Evolutionary conservation across 257 asterid species (phyloP).

Genomic region (Dorcoceras hygrometricum): DNA sequence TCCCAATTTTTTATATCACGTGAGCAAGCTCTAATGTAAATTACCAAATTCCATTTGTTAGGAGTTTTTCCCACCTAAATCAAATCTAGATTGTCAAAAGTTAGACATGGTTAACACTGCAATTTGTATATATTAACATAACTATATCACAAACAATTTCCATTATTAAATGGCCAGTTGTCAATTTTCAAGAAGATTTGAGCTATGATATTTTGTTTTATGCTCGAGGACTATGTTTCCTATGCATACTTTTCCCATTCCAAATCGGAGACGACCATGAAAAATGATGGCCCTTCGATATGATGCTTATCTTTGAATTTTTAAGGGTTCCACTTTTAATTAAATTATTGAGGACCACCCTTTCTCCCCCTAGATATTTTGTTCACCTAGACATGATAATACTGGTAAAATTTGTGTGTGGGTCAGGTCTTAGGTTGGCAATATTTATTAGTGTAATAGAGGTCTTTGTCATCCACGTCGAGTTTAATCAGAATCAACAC

Average conservation of each 20-base stretch:
- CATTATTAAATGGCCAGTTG: constrained; percentile 16
- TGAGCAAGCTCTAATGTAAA: no score
- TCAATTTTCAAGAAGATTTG: neutral
- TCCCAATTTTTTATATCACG: no score
- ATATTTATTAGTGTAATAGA: neutral
- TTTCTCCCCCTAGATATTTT: neutral
- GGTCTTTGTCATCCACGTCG: neutral
- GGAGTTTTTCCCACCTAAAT: no score
- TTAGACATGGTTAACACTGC: no score
- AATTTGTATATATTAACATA: no score
- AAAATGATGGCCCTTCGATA: neutral
- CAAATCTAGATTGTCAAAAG: no score
- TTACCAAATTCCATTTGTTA: no score
- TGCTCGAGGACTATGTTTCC: constrained; percentile 21
- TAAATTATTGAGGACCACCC: constrained; percentile 15
- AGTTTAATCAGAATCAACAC: neutral
- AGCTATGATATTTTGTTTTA: constrained; percentile 18
- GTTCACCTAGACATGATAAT: neutral
- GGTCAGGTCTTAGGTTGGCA: neutral
- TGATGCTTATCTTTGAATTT: constrained; percentile 26
- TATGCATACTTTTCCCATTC: constrained; percentile 17
- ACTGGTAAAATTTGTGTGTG: neutral
- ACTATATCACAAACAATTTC: no score
- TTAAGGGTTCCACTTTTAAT: constrained; percentile 2
- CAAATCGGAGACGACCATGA: constrained; percentile 18